These are phyloP conservation scores for Calvatia gigantea DNA, from an alignment of 768 basidiomycete genomes.

Conservation along the genomic window DNA sequence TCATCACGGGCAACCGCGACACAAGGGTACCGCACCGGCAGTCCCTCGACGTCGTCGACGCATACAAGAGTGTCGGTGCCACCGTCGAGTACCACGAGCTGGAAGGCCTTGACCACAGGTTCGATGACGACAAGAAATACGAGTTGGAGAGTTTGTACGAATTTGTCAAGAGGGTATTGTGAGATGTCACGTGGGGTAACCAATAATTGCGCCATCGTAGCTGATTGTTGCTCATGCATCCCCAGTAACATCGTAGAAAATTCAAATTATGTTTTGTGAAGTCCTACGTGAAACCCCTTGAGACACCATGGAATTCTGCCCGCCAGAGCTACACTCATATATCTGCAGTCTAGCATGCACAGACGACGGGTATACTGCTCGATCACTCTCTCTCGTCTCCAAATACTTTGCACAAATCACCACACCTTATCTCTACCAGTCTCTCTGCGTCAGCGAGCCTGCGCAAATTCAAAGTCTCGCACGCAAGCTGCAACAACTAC, in stretches of 20 bases:
- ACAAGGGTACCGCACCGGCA: constrained; percentile 31
- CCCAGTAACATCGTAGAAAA: background rate
- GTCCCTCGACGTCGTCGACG: constrained; percentile 29
- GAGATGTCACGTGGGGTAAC: constrained; percentile 2
- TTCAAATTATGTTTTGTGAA: background rate
- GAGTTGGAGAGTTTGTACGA: constrained; percentile 33
- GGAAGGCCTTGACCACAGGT: constrained; percentile 30
- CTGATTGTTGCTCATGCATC: constrained; percentile 9
- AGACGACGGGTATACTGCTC: constrained; percentile 35
- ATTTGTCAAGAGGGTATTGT: constrained; percentile 19
- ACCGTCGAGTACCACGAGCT: constrained; percentile 29
- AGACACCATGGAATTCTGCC: constrained; percentile 30
- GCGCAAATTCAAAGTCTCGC: constrained; percentile 25
- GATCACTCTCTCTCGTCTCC: constrained; percentile 35
- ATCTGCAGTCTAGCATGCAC: constrained; percentile 40
- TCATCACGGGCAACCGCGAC: constrained; percentile 34
- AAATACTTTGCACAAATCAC: constrained; percentile 36
- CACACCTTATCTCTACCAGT: constrained; percentile 36
- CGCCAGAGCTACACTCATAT: constrained; percentile 41
- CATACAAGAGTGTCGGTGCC: constrained; percentile 20
- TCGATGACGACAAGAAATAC: constrained; percentile 26
- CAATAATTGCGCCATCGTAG: constrained; percentile 12
- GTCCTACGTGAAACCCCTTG: background rate
- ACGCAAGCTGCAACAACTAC: constrained; percentile 27
- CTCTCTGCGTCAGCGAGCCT: constrained; percentile 29